Evolutionary conservation across 306 rosid species (phyloP).

Genomic region (Carpinus fangiana): DNA sequence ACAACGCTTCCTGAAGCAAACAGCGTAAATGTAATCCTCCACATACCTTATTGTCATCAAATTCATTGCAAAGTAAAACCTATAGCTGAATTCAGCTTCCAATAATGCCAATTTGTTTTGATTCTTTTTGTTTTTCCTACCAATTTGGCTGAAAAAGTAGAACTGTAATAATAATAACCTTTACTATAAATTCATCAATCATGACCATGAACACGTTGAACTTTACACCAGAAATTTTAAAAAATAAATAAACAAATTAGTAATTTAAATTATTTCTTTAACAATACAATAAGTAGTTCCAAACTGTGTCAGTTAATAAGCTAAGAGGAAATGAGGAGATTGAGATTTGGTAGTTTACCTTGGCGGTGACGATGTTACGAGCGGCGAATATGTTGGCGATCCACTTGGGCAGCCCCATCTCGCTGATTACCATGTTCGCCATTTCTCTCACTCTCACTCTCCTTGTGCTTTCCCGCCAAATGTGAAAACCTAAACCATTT

Average conservation of each 20-base stretch:
- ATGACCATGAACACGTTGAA: too few relatives aligned
- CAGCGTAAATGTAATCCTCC: neutral
- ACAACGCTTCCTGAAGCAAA: slow-evolving; percentile 68
- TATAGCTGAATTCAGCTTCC: neutral
- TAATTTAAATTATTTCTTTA: too few relatives aligned
- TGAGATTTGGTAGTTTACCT: slow-evolving; percentile 35
- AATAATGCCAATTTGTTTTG: neutral
- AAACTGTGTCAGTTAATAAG: too few relatives aligned
- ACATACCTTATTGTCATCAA: neutral
- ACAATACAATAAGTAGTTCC: too few relatives aligned
- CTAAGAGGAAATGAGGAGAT: too few relatives aligned
- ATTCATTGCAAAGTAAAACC: neutral
- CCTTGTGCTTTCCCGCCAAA: slow-evolving; percentile 40
- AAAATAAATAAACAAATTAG: too few relatives aligned
- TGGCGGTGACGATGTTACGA: slow-evolving; percentile 78
- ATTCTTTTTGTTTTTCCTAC: neutral
- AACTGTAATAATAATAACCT: too few relatives aligned
- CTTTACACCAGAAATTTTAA: too few relatives aligned
- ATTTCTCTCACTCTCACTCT: slow-evolving; percentile 17
- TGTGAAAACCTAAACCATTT: neutral
- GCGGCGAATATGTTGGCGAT: slow-evolving; percentile 73
- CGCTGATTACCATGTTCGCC: slow-evolving; percentile 77
- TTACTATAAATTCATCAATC: too few relatives aligned
- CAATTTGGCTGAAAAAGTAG: neutral
- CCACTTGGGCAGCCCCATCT: slow-evolving; percentile 71